Evolutionary conservation across 306 rosid genomes (phyloP).

Genomic region (Pyrus pyrifolia): DNA sequence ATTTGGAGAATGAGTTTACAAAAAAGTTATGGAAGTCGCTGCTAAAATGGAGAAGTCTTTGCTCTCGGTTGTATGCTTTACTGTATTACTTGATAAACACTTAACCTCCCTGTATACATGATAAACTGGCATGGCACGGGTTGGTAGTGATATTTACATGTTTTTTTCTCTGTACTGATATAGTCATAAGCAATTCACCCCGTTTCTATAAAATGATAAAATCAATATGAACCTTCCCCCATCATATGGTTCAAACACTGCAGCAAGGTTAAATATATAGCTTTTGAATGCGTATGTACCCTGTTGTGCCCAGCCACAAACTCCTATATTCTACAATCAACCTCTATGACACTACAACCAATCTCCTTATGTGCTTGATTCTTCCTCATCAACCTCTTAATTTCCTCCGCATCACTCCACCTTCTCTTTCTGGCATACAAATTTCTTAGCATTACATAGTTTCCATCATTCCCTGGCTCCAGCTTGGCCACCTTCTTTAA

Average conservation of each 20-base stretch:
- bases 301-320: conserved; percentile 44
- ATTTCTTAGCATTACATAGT: conserved; percentile 55
- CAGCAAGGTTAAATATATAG: conserved; percentile 29
- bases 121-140: not conserved
- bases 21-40: no score
- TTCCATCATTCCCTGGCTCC: conserved; percentile 40
- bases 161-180: no score
- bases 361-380: conserved; percentile 50
- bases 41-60: no score
- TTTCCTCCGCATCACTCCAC: conserved; percentile 57
- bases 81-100: no score
- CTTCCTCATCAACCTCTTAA: conserved; percentile 44
- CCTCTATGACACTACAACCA: conserved; percentile 52
- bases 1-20: no score
- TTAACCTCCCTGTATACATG: not conserved
- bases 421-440: conserved; percentile 46
- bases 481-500: conserved; percentile 32
- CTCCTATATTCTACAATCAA: conserved; percentile 45
- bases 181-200: not conserved
- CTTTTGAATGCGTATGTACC: conserved; percentile 20
- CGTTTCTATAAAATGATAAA: not conserved
- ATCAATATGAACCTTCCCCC: conserved; percentile 20
- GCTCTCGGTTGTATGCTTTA: no score
- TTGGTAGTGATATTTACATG: not conserved
- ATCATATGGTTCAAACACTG: conserved; percentile 55